Base-by-base conservation (phyloP, 495 filamentous ascomycete species). In the Glonium stellatum region DNA sequence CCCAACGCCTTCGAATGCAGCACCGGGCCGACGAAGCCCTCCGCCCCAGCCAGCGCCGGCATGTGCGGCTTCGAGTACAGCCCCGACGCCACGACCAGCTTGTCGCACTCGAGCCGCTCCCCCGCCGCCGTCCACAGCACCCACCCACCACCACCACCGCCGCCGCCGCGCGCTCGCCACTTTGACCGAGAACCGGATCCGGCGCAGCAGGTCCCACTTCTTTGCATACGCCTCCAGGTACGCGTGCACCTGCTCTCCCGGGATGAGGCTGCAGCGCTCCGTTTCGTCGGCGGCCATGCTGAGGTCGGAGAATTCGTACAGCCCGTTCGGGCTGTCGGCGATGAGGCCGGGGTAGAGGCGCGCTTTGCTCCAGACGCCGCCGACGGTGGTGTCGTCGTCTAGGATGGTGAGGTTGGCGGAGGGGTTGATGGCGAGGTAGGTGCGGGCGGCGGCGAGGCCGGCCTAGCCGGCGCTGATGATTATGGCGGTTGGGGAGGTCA, bases 401-500 rank as follows among this genome's bases (percentile, higher is more conserved):
- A 60, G 58, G 11, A 60, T 60, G 11, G 58, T 60, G 13, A 60
- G 25, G 21, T 54, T 36, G 31, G 27, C 49, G 2, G 6, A 5
- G 5, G 58, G 58, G 51, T 60, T 60, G 39, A 60, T 22, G 18
- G 39, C 11, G 27, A 35, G 8, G 25, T 60, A 60, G 19, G 37
- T 54, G n/a, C 58, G 58, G 13, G 58, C 58, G 36, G 58, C 49
- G 8, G 92, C 93, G 2, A 98, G 83, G 4, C 93, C 92, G 12
- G 92, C 92, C 71, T 97, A 97, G 58, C 92, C 92, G 61, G 89
- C 93, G 31, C 83, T 87, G 51, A 60, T 60, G 13, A 60, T 37
- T 13, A 54, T 34, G 51, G 55, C 58, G 34, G 34, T 60, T 10
- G 58, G 58, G 21, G 54, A 19, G n/a, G n/a, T n/a, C n/a, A n/a